Evolutionary conservation across 1,284 basidiomycete genomes (phyloP).

Genomic region (Mycosarcoma mackinlayi): DNA sequence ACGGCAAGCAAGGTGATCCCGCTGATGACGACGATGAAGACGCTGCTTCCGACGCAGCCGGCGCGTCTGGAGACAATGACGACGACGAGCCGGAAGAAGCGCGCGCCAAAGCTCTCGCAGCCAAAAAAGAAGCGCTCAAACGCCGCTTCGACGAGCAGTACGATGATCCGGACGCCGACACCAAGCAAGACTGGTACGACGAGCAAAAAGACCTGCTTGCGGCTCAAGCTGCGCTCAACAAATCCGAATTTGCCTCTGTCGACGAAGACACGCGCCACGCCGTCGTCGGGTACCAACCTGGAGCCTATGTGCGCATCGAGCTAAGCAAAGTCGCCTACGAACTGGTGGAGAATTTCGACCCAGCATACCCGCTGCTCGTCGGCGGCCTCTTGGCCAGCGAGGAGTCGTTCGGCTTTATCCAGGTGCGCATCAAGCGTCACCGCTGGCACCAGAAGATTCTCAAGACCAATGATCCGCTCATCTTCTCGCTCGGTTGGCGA

Average conservation of each 20-base stretch:
- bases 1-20: constrained; percentile 27
- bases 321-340: constrained; percentile 86
- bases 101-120: constrained; percentile 75
- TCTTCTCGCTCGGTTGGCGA: constrained; percentile 95
- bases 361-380: constrained; percentile 87
- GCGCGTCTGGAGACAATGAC: constrained; percentile 69
- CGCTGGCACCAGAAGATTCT: constrained; percentile 91
- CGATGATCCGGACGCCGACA: constrained; percentile 79
- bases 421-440: constrained; percentile 95
- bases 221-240: constrained; percentile 84
- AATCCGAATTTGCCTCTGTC: constrained; percentile 84
- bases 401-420: constrained; percentile 88
- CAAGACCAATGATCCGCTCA: constrained; percentile 96
- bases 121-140: constrained; percentile 91
- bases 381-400: constrained; percentile 92
- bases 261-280: constrained; percentile 82
- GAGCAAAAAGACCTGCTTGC: constrained; percentile 91
- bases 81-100: constrained; percentile 69
- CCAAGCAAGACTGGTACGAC: constrained; percentile 65
- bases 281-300: constrained; percentile 90
- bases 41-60: constrained; percentile 45
- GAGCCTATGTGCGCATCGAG: constrained; percentile 93
- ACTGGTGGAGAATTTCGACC: constrained; percentile 92
- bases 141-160: constrained; percentile 97
- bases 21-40: constrained; percentile 69